Evolutionary conservation across 2,329 filamentous ascomycete genomes (phyloP).

Genomic region (Geosmithia putterillii): DNA sequence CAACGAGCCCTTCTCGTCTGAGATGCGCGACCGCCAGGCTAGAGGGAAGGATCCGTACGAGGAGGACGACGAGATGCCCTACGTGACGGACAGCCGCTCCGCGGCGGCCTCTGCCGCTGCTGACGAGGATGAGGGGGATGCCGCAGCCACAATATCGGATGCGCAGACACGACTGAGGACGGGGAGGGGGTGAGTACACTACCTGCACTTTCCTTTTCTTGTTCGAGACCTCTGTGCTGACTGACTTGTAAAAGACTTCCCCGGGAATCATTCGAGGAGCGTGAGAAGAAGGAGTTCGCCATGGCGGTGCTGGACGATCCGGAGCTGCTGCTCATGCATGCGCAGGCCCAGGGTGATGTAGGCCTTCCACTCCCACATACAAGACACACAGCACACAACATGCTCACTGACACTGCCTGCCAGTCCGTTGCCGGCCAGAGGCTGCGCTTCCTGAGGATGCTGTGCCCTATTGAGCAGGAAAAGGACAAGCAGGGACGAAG

Average conservation of each 20-base stretch:
- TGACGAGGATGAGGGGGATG: not conserved
- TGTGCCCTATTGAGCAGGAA: conserved; percentile 34
- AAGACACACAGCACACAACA: too few species aligned
- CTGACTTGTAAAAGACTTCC: conserved; percentile 1
- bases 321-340: conserved; percentile 47
- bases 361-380: too few species aligned
- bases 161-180: not conserved
- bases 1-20: not conserved
- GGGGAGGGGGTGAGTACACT: not conserved
- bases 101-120: too few species aligned
- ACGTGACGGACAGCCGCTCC: too few species aligned
- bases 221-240: too few species aligned
- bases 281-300: conserved; percentile 35
- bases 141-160: not conserved
- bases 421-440: conserved; percentile 45
- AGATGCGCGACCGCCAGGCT: conserved; percentile 43
- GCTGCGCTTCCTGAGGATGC: conserved; percentile 41
- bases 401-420: not conserved
- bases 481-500: not conserved
- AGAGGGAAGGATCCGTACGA: conserved; percentile 44
- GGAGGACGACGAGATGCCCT: too few species aligned
- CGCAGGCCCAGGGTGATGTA: conserved; percentile 41
- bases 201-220: too few species aligned
- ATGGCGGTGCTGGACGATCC: conserved; percentile 42
- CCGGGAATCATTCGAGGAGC: conserved; percentile 25